Conservation (phyloP, 2,329 filamentous ascomycete genomes). For the Boeremia exigua region DNA sequence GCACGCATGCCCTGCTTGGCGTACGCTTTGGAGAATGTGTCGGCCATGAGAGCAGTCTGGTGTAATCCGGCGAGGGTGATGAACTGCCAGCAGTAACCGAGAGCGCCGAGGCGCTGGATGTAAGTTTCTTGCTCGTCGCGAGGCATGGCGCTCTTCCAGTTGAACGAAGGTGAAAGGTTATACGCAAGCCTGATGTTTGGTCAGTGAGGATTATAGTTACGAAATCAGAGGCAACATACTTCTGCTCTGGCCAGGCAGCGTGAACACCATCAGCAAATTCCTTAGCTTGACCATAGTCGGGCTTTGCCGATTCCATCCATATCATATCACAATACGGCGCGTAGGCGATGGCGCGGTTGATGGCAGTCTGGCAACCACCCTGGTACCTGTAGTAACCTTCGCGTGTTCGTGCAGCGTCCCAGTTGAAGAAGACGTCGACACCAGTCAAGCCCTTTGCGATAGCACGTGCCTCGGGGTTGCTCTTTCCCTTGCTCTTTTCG, state of each 20-base stretch:
- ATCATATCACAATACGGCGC: slow-evolving; percentile 94
- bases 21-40: slow-evolving; percentile 87
- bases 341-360: slow-evolving; percentile 90
- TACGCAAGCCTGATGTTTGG: slow-evolving; percentile 75
- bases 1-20: slow-evolving; percentile 87
- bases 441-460: slow-evolving; percentile 80
- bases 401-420: slow-evolving; percentile 89
- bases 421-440: slow-evolving; percentile 87
- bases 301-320: slow-evolving; percentile 99
- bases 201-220: background rate
- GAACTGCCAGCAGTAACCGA: slow-evolving; percentile 99
- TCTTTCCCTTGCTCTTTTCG: slow-evolving; percentile 76
- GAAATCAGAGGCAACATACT: slow-evolving; percentile 63
- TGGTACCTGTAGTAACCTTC: slow-evolving; percentile 95
- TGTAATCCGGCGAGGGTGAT: slow-evolving; percentile 98
- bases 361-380: slow-evolving; percentile 87
- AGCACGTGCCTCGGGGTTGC: slow-evolving; percentile 79
- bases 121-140: slow-evolving; percentile 94
- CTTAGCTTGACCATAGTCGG: slow-evolving; percentile 87
- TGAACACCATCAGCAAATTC: slow-evolving; percentile 95
- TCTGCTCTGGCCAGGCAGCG: slow-evolving; percentile 93
- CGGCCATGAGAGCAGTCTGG: slow-evolving; percentile 89
- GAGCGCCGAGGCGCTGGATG: slow-evolving; percentile 81
- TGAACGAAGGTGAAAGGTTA: slow-evolving; percentile 98
- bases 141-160: slow-evolving; percentile 98